These are phyloP conservation scores for Phytophthora agathidicida DNA, from an alignment of 352 stramenopile species.

Conservation along the genomic window DNA sequence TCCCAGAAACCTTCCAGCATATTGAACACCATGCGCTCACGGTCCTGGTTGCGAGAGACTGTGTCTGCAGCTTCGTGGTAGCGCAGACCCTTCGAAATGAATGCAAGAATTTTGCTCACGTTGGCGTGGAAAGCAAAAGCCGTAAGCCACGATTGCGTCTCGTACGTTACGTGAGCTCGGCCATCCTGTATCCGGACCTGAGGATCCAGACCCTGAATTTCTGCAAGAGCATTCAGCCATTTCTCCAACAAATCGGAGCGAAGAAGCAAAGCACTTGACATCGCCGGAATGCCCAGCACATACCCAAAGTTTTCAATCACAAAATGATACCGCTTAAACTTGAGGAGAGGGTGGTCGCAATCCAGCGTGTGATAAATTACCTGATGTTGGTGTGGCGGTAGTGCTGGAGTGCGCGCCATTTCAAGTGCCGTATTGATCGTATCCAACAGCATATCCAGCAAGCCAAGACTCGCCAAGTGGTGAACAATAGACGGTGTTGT, in stretches of 20 bases:
- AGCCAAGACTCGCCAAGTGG: slow-evolving; percentile 56
- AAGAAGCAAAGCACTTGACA: slow-evolving; percentile 66
- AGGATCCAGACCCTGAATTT: slow-evolving; percentile 84
- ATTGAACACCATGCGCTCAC: slow-evolving; percentile 71
- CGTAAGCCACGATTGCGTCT: slow-evolving; percentile 93
- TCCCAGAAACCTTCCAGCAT: slow-evolving; percentile 79
- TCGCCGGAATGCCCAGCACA: slow-evolving; percentile 92
- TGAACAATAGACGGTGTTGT: slow-evolving; percentile 91
- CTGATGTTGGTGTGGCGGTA: slow-evolving; percentile 28
- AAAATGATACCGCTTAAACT: slow-evolving; percentile 93
- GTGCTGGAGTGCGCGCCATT: slow-evolving; percentile 52
- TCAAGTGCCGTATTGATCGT: slow-evolving; percentile 81
- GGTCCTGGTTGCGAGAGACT: slow-evolving; percentile 36
- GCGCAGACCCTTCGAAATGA: slow-evolving; percentile 67
- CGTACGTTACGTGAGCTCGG: slow-evolving; percentile 93
- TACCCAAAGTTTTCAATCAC: slow-evolving; percentile 95
- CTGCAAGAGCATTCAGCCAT: slow-evolving; percentile 71
- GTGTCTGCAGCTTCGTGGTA: slow-evolving; percentile 51
- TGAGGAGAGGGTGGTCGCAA: slow-evolving; percentile 90
- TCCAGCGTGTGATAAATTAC: slow-evolving; percentile 72
- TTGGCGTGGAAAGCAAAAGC: slow-evolving; percentile 92
- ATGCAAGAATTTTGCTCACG: slow-evolving; percentile 66
- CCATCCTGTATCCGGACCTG: slow-evolving; percentile 79
- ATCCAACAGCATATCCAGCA: slow-evolving; percentile 80
- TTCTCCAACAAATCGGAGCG: slow-evolving; percentile 62